Evolutionary conservation across 495 filamentous ascomycete genomes (phyloP), one percentile per base, ranked within the genome.

Genomic region (Penicillium turbatum): DNA sequence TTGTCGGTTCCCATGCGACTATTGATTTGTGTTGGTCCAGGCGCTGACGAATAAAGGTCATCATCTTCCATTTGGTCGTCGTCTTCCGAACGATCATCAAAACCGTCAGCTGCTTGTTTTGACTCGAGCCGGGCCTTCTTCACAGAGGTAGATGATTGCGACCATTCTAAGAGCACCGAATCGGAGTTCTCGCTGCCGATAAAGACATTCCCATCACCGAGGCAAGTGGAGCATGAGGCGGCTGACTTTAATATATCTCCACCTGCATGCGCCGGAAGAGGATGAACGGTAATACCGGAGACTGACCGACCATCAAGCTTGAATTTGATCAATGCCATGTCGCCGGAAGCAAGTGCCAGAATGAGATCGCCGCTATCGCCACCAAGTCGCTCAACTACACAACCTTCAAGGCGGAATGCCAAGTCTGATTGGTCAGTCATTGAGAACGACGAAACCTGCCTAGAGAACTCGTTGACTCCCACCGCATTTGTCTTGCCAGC

Each of bases 221-320:
- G 65, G 29, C 77, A 76, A 29, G 83, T 79, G 1, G 88, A 78
- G 39, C 86, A 89, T 4, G 88, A 85, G n/a, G 86, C 82, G 26
- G 79, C 72, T 30, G 81, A 80, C 24, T 77, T 77, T 53, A 95
- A 68, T 11, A 88, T 53, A 41, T 68, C 57, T 2, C 83, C 85
- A 17, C 86, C 87, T 1, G 78, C 63, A 36, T 87, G 80, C 39
- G 70, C 57, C 13, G 77, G 66, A 31, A 96, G 68, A 13, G 80
- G 69, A 43, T 81, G 82, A 41, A 98, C 66, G 5, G 79, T 81
- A 29, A 97, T 75, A 6, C 91, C 90, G 34, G 91, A 95, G 21
- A 99, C 89, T 8, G 89, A 93, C 39, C 92, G 80, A n/a, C 93
- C 93, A 66, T 96, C 91, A 44, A 96, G 80, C 52, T 82, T 85